phyloP scores from a whole-genome alignment of 73 alveolate genomes.

The Blepharisma japonicum region DNA sequence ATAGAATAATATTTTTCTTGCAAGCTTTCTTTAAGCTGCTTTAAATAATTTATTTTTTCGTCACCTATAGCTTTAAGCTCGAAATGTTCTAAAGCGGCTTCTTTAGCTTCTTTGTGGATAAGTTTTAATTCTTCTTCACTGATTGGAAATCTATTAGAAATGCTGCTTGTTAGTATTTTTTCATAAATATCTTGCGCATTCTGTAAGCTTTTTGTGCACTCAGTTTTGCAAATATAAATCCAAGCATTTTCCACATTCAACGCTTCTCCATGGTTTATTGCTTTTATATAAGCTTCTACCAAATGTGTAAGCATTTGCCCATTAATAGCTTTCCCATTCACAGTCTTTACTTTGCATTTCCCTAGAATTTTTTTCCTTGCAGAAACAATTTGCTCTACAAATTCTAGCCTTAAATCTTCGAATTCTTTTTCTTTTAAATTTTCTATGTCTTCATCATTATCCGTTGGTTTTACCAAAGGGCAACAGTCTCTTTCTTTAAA shows the following conservation, averaged over 20 bases:
- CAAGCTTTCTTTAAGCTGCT: slow-evolving; percentile 1
- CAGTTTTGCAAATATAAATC: slow-evolving; percentile 77
- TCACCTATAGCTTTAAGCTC: slow-evolving; percentile 28
- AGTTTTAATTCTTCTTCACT: slow-evolving; percentile 20
- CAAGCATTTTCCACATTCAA: slow-evolving; percentile 74
- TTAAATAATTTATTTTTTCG: background rate
- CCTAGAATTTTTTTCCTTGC: slow-evolving; percentile 78
- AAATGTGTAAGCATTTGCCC: slow-evolving; percentile 82
- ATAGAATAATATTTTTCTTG: background rate
- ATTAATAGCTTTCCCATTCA: slow-evolving; percentile 79
- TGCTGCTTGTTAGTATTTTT: background rate
- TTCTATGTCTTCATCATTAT: slow-evolving; percentile 86
- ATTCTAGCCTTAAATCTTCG: slow-evolving; percentile 87
- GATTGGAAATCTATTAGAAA: background rate
- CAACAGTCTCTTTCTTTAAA: slow-evolving; percentile 96
- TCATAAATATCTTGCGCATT: slow-evolving; percentile 62
- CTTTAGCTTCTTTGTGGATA: slow-evolving; percentile 31
- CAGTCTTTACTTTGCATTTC: slow-evolving; percentile 77
- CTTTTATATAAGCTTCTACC: slow-evolving; percentile 65
- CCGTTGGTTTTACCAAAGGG: slow-evolving; percentile 94
- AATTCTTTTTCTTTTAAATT: slow-evolving; percentile 77
- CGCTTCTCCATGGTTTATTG: slow-evolving; percentile 79
- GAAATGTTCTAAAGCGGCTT: slow-evolving; percentile 8
- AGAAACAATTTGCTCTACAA: slow-evolving; percentile 83
- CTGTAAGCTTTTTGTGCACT: slow-evolving; percentile 58